Evolutionary conservation across 2,329 filamentous ascomycete species (phyloP).

Genomic region (Teratosphaeria viscida): DNA sequence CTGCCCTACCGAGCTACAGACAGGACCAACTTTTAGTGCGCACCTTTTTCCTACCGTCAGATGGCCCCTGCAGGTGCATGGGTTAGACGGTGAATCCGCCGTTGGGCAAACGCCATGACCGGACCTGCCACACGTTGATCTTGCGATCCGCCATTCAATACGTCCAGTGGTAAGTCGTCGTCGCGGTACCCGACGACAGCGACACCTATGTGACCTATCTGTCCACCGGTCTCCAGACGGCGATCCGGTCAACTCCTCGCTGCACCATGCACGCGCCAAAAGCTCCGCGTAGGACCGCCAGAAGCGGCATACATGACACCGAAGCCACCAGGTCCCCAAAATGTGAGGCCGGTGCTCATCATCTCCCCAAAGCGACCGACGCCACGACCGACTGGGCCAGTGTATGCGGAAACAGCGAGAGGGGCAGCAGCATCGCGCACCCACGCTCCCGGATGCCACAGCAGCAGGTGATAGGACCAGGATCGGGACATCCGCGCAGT

Average conservation of each 20-base stretch:
- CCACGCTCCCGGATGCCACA: constrained; percentile 1
- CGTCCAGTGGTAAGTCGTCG: neutral
- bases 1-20: constrained; percentile 3
- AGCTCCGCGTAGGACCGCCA: neutral
- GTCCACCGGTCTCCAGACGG: neutral
- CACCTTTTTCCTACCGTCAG: constrained; percentile 1
- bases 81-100: constrained; percentile 3
- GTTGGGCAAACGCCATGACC: neutral
- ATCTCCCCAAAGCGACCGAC: neutral
- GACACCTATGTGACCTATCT: neutral
- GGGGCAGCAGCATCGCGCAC: neutral
- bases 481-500: neutral
- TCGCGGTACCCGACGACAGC: constrained; percentile 2
- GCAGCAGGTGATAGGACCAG: neutral
- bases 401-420: constrained; percentile 1
- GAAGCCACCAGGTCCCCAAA: neutral
- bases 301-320: neutral
- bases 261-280: neutral
- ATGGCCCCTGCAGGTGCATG: constrained; percentile 5
- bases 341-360: neutral
- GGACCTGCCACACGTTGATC: neutral
- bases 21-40: neutral
- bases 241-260: constrained; percentile 1
- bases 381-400: neutral
- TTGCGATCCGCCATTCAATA: neutral